phyloP scores from a whole-genome alignment of 331 rosid genomes.

The Stylosanthes scabra region DNA sequence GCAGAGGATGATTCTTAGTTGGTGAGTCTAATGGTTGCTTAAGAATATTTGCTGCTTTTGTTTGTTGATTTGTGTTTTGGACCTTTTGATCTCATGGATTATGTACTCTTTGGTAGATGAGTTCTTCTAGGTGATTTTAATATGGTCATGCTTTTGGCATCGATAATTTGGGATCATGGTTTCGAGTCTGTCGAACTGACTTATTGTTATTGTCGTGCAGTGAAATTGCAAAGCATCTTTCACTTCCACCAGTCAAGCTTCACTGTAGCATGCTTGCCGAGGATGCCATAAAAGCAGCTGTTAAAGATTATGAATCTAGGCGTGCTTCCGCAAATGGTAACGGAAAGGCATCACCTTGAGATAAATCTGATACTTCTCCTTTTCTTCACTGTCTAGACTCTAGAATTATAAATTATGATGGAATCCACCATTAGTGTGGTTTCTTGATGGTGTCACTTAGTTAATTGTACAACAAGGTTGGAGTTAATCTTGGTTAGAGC shows the following conservation, averaged over 20 bases:
- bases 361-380: slow-evolving; percentile 54
- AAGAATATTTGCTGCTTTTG: not conserved
- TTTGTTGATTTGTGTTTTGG: slow-evolving; percentile 16
- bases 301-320: slow-evolving; percentile 86
- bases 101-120: not conserved
- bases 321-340: slow-evolving; percentile 42
- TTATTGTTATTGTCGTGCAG: slow-evolving; percentile 46
- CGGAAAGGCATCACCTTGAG: slow-evolving; percentile 43
- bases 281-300: slow-evolving; percentile 99
- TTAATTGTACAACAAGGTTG: slow-evolving; percentile 10
- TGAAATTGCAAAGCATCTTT: slow-evolving; percentile 96
- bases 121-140: no score
- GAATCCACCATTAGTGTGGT: slow-evolving; percentile 17
- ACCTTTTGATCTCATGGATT: not conserved
- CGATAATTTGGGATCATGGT: slow-evolving; percentile 21
- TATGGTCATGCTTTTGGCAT: slow-evolving; percentile 2
- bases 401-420: slow-evolving; percentile 30
- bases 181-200: slow-evolving; percentile 32
- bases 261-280: slow-evolving; percentile 99
- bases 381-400: slow-evolving; percentile 3
- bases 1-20: slow-evolving; percentile 6
- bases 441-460: slow-evolving; percentile 18
- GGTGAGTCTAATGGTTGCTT: slow-evolving; percentile 8
- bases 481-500: slow-evolving; percentile 31
- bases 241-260: slow-evolving; percentile 98